A percentile compares a stretch with the other conserved stretches of the same genome.
These are phyloP conservation scores for Ophiocordyceps camponoti-leonardi DNA, from an alignment of 2,329 filamentous ascomycete genomes.

Conservation along the genomic window DNA sequence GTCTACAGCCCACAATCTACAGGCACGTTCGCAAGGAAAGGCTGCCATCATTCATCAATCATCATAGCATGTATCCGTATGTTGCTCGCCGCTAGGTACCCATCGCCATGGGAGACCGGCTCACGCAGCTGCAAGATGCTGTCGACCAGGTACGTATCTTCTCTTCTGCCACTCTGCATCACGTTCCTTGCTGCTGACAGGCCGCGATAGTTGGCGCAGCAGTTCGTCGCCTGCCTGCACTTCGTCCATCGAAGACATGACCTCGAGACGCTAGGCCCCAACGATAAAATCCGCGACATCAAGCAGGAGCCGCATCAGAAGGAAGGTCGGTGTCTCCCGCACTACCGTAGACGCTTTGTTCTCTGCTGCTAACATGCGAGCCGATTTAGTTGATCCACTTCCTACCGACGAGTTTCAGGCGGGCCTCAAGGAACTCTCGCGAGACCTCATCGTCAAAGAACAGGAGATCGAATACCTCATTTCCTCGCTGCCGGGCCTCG, in stretches of 20 bases:
- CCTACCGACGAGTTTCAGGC: constrained; percentile 46
- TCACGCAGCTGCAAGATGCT: constrained; percentile 74
- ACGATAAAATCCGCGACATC: constrained; percentile 40
- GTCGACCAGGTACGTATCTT: constrained; percentile 51
- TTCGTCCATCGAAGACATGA: constrained; percentile 54
- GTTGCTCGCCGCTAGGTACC: neutral
- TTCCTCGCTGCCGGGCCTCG: constrained; percentile 56
- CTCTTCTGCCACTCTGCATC: neutral
- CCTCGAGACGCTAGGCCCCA: constrained; percentile 38
- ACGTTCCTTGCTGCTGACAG: neutral
- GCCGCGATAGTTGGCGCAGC: constrained; percentile 39
- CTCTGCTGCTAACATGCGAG: constrained; percentile 1
- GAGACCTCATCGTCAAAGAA: constrained; percentile 62
- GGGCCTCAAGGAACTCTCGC: constrained; percentile 54
- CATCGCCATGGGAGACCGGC: constrained; percentile 46
- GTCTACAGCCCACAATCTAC: no score
- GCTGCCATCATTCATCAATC: no score
- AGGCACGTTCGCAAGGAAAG: neutral
- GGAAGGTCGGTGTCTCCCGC: constrained; percentile 23
- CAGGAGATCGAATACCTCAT: constrained; percentile 71
- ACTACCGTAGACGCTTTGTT: neutral
- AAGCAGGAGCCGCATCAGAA: constrained; percentile 34
- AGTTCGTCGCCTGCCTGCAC: constrained; percentile 50
- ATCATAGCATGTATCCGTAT: no score
- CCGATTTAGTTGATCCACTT: constrained; percentile 38